phyloP scores from a whole-genome alignment of 2,329 filamentous ascomycete genomes.

The Colletotrichum costaricense region DNA sequence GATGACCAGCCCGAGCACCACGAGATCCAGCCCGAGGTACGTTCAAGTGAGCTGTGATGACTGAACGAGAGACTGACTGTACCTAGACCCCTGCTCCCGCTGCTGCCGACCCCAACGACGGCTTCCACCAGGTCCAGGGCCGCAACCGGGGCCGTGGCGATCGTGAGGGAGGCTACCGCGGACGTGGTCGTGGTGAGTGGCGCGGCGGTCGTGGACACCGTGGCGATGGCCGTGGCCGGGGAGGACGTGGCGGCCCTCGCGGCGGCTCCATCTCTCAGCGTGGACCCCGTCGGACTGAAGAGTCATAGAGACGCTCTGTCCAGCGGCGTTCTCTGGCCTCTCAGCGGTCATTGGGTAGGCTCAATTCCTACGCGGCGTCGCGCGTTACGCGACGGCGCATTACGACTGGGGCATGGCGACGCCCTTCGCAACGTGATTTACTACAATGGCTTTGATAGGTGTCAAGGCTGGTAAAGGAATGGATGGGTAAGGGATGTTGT shows the following conservation, averaged over 20 bases:
- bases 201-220: conserved; percentile 64
- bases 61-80: conserved; percentile 8
- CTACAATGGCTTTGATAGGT: conserved; percentile 31
- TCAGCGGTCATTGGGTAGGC: conserved; percentile 41
- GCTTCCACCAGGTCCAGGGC: conserved; percentile 77
- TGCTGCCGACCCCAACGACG: conserved; percentile 64
- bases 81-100: conserved; percentile 45
- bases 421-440: conserved; percentile 36
- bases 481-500: conserved; percentile 23
- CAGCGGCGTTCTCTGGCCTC: conserved; percentile 31
- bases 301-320: conserved; percentile 47
- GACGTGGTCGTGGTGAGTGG: conserved; percentile 58
- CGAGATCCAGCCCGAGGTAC: conserved; percentile 59
- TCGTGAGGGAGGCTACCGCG: conserved; percentile 57
- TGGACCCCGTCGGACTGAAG: conserved; percentile 51
- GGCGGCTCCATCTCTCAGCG: conserved; percentile 47
- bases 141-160: conserved; percentile 68
- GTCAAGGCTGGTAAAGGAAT: conserved; percentile 30
- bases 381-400: conserved; percentile 46
- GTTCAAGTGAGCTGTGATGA: conserved; percentile 28
- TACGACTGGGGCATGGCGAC: conserved; percentile 55
- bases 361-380: conserved; percentile 43
- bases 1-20: conserved; percentile 83
- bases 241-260: conserved; percentile 51
- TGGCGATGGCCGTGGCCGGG: conserved; percentile 58